Base-by-base conservation (phyloP, 1,284 basidiomycete species). In the Ganoderma resinaceum region DNA sequence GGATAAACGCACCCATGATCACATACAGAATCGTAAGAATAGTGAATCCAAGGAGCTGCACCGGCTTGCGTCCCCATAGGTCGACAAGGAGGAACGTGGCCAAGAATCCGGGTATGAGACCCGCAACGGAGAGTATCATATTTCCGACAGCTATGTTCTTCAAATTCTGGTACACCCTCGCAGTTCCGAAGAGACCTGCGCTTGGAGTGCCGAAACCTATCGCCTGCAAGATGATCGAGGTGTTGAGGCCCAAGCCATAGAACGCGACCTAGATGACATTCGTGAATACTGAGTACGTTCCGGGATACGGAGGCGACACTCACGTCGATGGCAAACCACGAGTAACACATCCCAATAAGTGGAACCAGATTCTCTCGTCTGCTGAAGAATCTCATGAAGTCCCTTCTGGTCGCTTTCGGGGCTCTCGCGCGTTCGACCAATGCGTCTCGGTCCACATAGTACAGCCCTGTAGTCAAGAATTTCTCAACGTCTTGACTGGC, bases 181-280 rank as follows among this genome's bases (percentile, higher is more conserved):
- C 77, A 16, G 79, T 77, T 9, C 83, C 84, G 3, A 73, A 80
- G 20, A 80, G 73, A 7, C 55, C 62, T 49, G 67, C 71, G 42
- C 70, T 53, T 6, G 86, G 80, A 31, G 80, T 80, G 61, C 88
- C 87, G 75, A 89, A 90, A 68, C 86, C 87, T 72, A 91, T 90
- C 29, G 86, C 82, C 63, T 80, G 72, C 20, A 90, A 80, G 68
- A 91, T 87, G 77, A 90, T 90, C 61, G 88, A 87, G 7, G 90
- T 91, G 83, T 96, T 96, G 68, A 95, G 84, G 67, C 93, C 91
- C 53, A 95, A 86, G 70, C 94, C 94, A 80, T 95, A 95, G 83
- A 96, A 96, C 37, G 90, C 90, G 80, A 95, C 89, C 87, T 95
- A 80, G 0, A 55, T 81, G 71, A 52, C 66, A 18, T 26, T 14